Percentiles rank a stretch among this genome's conserved stretches.
Conservation (phyloP, 495 filamentous ascomycete genomes). For the Aspergillus taichungensis region DNA sequence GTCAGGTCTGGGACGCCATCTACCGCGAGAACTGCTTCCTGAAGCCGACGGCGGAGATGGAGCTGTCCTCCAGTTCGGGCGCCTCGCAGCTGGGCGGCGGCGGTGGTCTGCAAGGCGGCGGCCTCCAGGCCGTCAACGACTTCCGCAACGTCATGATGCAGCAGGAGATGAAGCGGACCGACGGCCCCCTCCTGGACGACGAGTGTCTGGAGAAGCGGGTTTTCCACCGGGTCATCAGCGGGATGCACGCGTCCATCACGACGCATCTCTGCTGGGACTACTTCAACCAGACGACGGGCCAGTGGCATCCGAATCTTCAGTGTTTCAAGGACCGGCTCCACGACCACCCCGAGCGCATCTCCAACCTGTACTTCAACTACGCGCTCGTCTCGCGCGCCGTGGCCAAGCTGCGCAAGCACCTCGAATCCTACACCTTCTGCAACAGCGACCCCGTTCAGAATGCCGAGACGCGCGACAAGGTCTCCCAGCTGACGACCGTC, state of each 20-base stretch:
- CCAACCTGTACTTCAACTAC: constrained; percentile 99
- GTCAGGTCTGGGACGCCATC: constrained; percentile 91
- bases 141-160: constrained; percentile 77
- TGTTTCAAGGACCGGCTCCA: constrained; percentile 85
- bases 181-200: constrained; percentile 68
- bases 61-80: constrained; percentile 16
- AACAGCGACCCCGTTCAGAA: constrained; percentile 77
- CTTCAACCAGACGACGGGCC: constrained; percentile 86
- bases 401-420: constrained; percentile 78
- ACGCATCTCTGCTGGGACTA: constrained; percentile 96
- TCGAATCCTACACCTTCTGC: constrained; percentile 84
- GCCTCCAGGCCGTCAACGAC: constrained; percentile 64
- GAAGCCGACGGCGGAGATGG: constrained; percentile 43
- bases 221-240: constrained; percentile 88
- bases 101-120: constrained; percentile 12
- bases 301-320: constrained; percentile 85
- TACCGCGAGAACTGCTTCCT: constrained; percentile 97
- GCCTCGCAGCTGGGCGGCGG: not conserved
- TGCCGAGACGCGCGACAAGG: constrained; percentile 64
- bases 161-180: constrained; percentile 57
- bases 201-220: constrained; percentile 96
- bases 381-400: constrained; percentile 84
- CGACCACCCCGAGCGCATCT: constrained; percentile 78
- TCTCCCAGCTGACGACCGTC: constrained; percentile 58
- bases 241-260: constrained; percentile 96